Evolutionary conservation across 2,329 filamentous ascomycete genomes (phyloP).

Genomic region (Calonectria montana): DNA sequence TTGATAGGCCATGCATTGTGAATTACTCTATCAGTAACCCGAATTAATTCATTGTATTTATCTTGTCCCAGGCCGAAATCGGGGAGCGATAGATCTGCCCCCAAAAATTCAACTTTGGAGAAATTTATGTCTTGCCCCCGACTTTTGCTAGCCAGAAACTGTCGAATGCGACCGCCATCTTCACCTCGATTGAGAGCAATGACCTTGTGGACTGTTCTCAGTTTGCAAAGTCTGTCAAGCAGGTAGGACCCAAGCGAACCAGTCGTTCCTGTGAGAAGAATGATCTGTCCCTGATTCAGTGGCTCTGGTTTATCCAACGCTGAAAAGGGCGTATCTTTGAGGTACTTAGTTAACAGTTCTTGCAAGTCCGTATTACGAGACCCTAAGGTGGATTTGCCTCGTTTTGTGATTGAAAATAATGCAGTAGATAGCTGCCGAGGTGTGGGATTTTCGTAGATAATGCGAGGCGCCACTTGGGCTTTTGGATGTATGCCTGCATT

Average conservation of each 20-base stretch:
- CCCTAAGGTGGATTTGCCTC: not conserved
- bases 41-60: not conserved
- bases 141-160: not conserved
- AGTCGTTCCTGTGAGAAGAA: not conserved
- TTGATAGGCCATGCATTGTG: not conserved
- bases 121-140: not conserved
- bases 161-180: not conserved
- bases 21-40: not conserved
- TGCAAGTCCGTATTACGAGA: not conserved
- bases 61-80: not conserved
- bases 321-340: not conserved
- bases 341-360: not conserved
- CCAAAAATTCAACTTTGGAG: not conserved
- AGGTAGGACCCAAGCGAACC: not conserved
- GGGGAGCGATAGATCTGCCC: not conserved
- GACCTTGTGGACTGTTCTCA: not conserved
- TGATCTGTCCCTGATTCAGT: not conserved
- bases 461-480: not conserved
- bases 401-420: not conserved
- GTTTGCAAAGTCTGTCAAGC: not conserved
- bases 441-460: slow-evolving; percentile 9
- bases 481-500: not conserved
- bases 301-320: not conserved
- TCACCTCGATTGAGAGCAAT: not conserved
- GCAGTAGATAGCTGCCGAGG: not conserved